Base-by-base conservation (phyloP, 2,329 filamentous ascomycete genomes). In the Neobulgaria alba region DNA sequence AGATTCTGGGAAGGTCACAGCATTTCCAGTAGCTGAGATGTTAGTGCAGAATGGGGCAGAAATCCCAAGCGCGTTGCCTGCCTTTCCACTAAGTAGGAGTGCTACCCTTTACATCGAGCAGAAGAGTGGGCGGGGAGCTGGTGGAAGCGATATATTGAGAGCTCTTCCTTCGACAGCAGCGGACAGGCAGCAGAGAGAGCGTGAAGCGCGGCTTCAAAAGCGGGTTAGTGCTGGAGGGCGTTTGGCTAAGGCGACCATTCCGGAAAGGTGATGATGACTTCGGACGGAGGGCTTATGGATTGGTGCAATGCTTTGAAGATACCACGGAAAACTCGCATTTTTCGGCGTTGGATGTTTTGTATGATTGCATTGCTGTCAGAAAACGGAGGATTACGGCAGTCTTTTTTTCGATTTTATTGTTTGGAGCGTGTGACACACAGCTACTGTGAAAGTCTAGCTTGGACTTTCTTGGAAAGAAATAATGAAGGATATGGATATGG, bases 21-120 rank as follows among this genome's bases (percentile, higher is more conserved):
- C 89, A 0, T 98, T 98, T 59, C 81, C 92, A 0, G 72, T 96
- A 31, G 92, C 92, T 10, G 92, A 98, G 61, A 67, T 98, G 44
- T 72, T 98, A 10, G 70, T 94, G 10, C 93, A 96, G 55, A 96
- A 98, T 57, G 92, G 92, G 12, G 89, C 89, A 3, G 84, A 95
- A 47, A 82, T 96, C 23, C 90, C 92, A 0, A 59, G 68, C 1
- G 68, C 77, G 2, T 70, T 84, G 45, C 85, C 89, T 1, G 82
- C 86, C 0, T 89, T 96, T 51, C 87, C 88, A 1, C 72, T 98
- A 9, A 88, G 86, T 45, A 71, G 77, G 8, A 82, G 81, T 34
- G 90, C 92, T 2, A 81, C 85, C 56, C 63, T 84, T 23, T 98
- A 95, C 55, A 69, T 96, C 35, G 88, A 94, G 50, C 79, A 88